Base-by-base conservation (phyloP, 345 rosid species). In the Toxicodendron radicans region DNA sequence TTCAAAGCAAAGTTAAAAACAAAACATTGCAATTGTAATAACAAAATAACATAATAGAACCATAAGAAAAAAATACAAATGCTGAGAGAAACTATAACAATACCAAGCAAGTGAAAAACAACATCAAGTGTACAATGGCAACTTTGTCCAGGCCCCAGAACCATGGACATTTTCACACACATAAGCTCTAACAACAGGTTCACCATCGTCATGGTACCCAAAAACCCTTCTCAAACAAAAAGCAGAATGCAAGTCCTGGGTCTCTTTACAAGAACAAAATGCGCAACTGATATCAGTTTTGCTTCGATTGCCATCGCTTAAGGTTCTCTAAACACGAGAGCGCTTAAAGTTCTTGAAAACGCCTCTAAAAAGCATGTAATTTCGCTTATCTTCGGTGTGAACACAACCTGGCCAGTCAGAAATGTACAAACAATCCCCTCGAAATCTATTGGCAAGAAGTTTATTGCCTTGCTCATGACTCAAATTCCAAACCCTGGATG, bases 121-220 rank as follows among this genome's bases (percentile, higher is more conserved):
- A 0, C 2, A 49, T 83, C 81, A 92, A 78, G 87, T 86, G 79
- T 90, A 95, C 76, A 90, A 78, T 11, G 95, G 97, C 67, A 85
- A 80, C 69, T 82, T 79, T 0, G 99, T 95, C 99, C 99, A 93
- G 54, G 98, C 98, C 52, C 99, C 99, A 9, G 97, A 91, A 70
- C 93, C 97, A 76, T 95, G 98, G 4, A 97, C 98, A 80, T 93
- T 93, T 81, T 95, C 97, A 77, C 99, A 95, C 0, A 93, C 97
- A 83, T 85, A 95, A 75, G 99, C 99, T 78, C 99, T 85, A 14
- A 93, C 98, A 32, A 93, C 92, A 0, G 97, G 99, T 71, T 95
- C 98, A 0, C 98, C 98, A 53, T 95, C 98, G 4, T 95, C 98
- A 49, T 93, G 99, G 80, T 76, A 95, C 72, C 94, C 95, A 9